These are phyloP conservation scores for Boletus barrowsii DNA, from an alignment of 768 basidiomycete species.

Conservation along the genomic window DNA sequence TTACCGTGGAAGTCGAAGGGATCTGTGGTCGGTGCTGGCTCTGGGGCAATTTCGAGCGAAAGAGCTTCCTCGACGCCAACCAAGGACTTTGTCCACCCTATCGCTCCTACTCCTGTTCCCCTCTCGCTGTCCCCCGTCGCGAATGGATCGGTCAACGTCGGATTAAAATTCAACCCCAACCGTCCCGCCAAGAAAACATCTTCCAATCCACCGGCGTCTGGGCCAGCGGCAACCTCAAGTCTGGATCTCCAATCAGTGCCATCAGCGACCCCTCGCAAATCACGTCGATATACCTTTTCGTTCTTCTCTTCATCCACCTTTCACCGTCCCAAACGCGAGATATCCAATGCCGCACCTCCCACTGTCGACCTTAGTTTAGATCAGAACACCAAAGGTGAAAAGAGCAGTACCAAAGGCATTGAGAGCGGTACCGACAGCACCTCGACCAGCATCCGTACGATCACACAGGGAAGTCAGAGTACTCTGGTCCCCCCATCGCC, in stretches of 20 bases:
- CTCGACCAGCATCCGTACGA: constrained; percentile 19
- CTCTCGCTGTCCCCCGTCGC: not conserved
- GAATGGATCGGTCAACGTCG: not conserved
- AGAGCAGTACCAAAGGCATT: not conserved
- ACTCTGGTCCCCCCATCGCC: constrained; percentile 12
- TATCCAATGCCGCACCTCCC: constrained; percentile 1
- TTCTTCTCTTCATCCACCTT: constrained; percentile 23
- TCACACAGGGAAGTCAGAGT: constrained; percentile 20
- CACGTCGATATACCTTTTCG: constrained; percentile 24
- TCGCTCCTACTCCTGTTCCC: not conserved
- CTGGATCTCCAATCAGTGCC: not conserved
- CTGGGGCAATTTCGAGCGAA: not conserved
- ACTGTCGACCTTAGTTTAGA: not conserved
- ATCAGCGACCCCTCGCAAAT: constrained; percentile 4
- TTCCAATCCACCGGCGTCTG: not conserved
- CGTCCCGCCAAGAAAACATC: not conserved
- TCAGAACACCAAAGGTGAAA: not conserved
- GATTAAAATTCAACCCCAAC: not conserved
- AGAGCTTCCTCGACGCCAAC: not conserved
- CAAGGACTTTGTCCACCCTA: not conserved
- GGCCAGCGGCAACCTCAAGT: not conserved
- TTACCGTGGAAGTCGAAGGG: constrained; percentile 24
- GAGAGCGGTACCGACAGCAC: constrained; percentile 20
- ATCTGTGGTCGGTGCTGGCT: not conserved
- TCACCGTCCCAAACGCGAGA: constrained; percentile 18